A percentile compares a stretch with the other conserved stretches of the same genome.
Evolutionary conservation across 108 stramenopile genomes (phyloP).

Genomic region (Nitzschia palea): DNA sequence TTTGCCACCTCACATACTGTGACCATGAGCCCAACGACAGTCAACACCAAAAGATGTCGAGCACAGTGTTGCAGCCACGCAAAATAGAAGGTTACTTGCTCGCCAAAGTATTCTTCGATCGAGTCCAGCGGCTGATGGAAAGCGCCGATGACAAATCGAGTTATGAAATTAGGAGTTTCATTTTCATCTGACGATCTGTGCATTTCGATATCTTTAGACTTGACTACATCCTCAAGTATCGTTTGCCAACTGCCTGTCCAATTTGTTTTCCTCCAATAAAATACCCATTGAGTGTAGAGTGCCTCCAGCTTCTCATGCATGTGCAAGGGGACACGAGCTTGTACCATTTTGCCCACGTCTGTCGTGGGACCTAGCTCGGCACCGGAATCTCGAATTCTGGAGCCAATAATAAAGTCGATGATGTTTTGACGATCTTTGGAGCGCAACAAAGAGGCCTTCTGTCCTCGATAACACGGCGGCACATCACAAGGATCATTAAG

Average conservation of each 20-base stretch:
- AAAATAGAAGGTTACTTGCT: slow-evolving; percentile 97
- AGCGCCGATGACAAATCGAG: slow-evolving; percentile 73
- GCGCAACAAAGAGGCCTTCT: slow-evolving; percentile 67
- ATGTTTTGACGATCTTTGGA: slow-evolving; percentile 83
- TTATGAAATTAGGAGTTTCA: slow-evolving; percentile 49
- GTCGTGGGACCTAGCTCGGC: slow-evolving; percentile 83
- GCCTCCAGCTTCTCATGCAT: slow-evolving; percentile 75
- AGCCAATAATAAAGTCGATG: slow-evolving; percentile 89
- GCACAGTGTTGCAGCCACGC: slow-evolving; percentile 96
- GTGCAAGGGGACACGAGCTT: slow-evolving; percentile 82
- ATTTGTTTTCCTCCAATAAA: slow-evolving; percentile 68
- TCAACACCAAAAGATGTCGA: slow-evolving; percentile 69
- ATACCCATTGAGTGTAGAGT: slow-evolving; percentile 72
- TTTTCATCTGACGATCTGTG: too few species aligned
- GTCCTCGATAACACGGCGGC: slow-evolving; percentile 46
- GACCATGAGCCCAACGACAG: slow-evolving; percentile 71
- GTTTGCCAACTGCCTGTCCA: slow-evolving; percentile 39
- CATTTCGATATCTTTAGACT: not conserved
- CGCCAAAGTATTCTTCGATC: slow-evolving; percentile 97
- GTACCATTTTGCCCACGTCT: slow-evolving; percentile 80
- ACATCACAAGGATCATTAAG: slow-evolving; percentile 57
- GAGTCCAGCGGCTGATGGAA: slow-evolving; percentile 91
- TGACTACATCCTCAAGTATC: not conserved
- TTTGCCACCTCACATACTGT: slow-evolving; percentile 60
- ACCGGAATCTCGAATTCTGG: slow-evolving; percentile 86